Evolutionary conservation across 2,329 filamentous ascomycete species (phyloP).

Genomic region (Falciphora oryzae): DNA sequence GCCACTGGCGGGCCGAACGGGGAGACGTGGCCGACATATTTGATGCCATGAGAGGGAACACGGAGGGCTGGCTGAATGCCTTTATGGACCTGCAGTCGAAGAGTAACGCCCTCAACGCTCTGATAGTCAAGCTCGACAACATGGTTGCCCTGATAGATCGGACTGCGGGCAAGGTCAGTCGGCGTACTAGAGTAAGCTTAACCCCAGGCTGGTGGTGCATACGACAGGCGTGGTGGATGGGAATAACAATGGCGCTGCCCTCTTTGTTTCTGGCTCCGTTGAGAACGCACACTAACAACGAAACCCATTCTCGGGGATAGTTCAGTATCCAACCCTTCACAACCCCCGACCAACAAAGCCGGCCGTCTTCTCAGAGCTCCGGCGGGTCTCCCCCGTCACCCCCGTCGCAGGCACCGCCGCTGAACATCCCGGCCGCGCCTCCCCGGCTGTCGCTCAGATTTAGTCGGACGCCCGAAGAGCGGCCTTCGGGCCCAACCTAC

Average conservation of each 20-base stretch:
- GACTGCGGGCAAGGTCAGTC: conserved; percentile 76
- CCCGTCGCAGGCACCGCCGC: conserved; percentile 13
- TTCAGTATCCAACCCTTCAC: conserved; percentile 24
- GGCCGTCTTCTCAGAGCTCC: conserved; percentile 7
- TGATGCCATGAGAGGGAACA: conserved; percentile 86
- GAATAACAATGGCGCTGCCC: not conserved
- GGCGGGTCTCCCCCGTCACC: conserved; percentile 12
- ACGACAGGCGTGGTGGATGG: not conserved
- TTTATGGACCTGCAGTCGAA: conserved; percentile 71
- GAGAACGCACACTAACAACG: not conserved
- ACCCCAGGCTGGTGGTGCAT: not conserved
- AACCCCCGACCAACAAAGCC: conserved; percentile 10
- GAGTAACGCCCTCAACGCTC: conserved; percentile 61
- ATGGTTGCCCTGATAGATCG: conserved; percentile 83
- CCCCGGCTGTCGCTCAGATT: conserved; percentile 23
- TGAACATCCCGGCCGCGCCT: conserved; percentile 17
- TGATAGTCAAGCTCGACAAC: conserved; percentile 65
- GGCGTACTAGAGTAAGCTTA: conserved; percentile 62
- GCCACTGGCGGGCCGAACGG: conserved; percentile 56
- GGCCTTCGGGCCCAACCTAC: conserved; percentile 15
- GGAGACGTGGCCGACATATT: conserved; percentile 66
- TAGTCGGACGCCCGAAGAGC: conserved; percentile 15
- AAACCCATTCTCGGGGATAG: conserved; percentile 14
- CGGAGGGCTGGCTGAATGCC: conserved; percentile 81
- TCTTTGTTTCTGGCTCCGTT: conserved; percentile 4